These are phyloP conservation scores for Penicillium sp. DNA, from an alignment of 2,329 filamentous ascomycete genomes.

Conservation along the genomic window DNA sequence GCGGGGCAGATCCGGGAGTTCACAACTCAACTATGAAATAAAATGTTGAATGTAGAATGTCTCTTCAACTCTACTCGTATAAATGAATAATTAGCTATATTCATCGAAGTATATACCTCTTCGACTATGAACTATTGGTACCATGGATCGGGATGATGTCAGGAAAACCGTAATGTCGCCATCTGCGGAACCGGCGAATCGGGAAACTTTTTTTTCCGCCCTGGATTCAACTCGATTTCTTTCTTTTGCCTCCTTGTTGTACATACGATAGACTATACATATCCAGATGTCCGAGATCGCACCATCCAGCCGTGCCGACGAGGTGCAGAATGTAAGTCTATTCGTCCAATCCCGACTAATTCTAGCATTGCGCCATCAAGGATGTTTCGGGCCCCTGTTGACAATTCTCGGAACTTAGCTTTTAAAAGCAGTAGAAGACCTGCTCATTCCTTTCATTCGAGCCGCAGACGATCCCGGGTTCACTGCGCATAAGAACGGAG, in stretches of 20 bases:
- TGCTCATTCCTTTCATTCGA: conserved; percentile 43
- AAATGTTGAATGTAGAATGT: no score
- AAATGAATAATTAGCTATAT: no score
- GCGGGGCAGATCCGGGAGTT: no score
- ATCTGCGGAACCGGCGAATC: conserved; percentile 15
- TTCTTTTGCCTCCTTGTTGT: background rate
- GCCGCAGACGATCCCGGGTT: conserved; percentile 34
- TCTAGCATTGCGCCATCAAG: no score
- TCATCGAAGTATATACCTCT: no score
- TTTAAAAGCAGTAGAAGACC: conserved; percentile 38
- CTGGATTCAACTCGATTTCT: background rate
- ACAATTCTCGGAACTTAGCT: conserved; percentile 23
- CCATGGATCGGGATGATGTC: conserved; percentile 18
- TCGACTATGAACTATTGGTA: no score
- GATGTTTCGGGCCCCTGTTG: background rate
- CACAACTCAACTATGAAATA: no score
- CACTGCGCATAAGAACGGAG: conserved; percentile 17
- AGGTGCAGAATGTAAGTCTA: conserved; percentile 40
- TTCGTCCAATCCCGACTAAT: background rate
- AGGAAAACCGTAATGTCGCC: conserved; percentile 19
- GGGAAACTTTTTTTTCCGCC: conserved; percentile 14
- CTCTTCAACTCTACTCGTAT: no score
- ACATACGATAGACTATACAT: no score
- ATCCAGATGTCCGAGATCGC: conserved; percentile 23
- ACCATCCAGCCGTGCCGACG: conserved; percentile 32